Evolutionary conservation across 139 green algal genomes (phyloP).

Genomic region (Cymbomonas tetramitiformis): DNA sequence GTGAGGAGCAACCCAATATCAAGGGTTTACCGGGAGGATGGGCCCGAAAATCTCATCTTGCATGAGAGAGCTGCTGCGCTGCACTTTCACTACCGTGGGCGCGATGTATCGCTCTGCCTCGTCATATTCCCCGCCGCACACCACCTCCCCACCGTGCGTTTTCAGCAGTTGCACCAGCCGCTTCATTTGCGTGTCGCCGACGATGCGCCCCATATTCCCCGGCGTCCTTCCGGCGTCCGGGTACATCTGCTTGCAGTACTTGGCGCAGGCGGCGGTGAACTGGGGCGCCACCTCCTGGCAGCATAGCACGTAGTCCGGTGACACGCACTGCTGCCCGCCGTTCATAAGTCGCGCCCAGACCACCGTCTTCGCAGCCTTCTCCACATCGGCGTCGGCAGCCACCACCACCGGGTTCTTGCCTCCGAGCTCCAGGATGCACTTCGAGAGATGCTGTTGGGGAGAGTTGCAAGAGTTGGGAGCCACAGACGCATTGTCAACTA

Average conservation of each 20-base stretch:
- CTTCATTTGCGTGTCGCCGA: conserved; percentile 7
- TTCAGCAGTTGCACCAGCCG: not conserved
- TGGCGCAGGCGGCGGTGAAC: conserved; percentile 10
- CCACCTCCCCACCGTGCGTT: not conserved
- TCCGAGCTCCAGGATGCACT: conserved; percentile 25
- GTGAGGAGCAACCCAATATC: conserved; percentile 9
- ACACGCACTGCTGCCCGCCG: conserved; percentile 25
- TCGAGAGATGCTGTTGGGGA: conserved; percentile 30
- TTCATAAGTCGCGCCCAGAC: conserved; percentile 19
- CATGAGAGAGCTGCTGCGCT: conserved; percentile 21
- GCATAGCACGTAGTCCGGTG: conserved; percentile 29
- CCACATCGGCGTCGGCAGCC: conserved; percentile 11
- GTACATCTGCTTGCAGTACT: conserved; percentile 7
- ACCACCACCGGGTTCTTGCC: conserved; percentile 30
- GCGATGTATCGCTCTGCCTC: conserved; percentile 19
- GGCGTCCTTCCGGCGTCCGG: not conserved
- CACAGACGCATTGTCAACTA: too few relatives aligned
- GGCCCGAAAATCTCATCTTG: conserved; percentile 39
- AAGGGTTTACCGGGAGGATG: conserved; percentile 26
- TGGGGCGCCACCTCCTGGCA: conserved; percentile 7
- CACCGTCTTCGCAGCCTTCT: conserved; percentile 12
- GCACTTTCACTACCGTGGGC: conserved; percentile 27
- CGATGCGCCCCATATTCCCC: conserved; percentile 12
- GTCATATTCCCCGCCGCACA: conserved; percentile 5
- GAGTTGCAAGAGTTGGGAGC: too few relatives aligned